Conservation (phyloP, 805 yeast genomes). For the Ogataea trehalophila region DNA sequence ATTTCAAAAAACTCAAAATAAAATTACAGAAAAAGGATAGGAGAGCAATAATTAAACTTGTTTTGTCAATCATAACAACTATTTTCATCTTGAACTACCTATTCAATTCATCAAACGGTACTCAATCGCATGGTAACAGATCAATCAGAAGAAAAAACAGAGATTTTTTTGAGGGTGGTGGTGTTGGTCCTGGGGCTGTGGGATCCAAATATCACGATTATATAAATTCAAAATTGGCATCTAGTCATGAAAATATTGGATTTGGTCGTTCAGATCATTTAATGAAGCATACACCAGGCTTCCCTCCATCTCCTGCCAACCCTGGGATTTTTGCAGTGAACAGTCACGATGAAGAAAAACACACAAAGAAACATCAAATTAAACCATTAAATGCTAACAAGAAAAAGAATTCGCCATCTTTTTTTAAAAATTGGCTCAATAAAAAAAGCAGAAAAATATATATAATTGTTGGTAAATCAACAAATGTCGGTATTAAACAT, state of each 20-base stretch:
- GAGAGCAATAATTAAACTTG: slow-evolving; percentile 3
- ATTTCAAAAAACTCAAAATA: slow-evolving; percentile 8
- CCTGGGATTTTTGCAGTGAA: slow-evolving; percentile 24
- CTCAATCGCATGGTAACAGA: background rate
- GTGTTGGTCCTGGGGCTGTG: slow-evolving; percentile 3
- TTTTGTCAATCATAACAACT: background rate
- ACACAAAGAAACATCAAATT: background rate
- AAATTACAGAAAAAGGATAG: slow-evolving; percentile 8
- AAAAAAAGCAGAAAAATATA: slow-evolving; percentile 30
- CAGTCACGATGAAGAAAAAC: background rate
- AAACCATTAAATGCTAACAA: background rate
- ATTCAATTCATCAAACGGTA: background rate
- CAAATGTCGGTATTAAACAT: slow-evolving; percentile 36
- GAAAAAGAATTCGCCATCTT: background rate
- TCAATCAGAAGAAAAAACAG: slow-evolving; percentile 7
- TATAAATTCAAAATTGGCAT: slow-evolving; percentile 21
- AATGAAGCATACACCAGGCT: slow-evolving; percentile 22
- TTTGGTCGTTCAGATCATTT: slow-evolving; percentile 16
- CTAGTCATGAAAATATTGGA: slow-evolving; percentile 21
- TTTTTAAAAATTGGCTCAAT: slow-evolving; percentile 3
- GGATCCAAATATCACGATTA: slow-evolving; percentile 16
- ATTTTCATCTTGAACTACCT: background rate
- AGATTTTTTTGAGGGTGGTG: slow-evolving; percentile 12
- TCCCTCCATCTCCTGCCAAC: slow-evolving; percentile 21
- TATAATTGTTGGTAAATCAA: slow-evolving; percentile 35